phyloP scores from a whole-genome alignment of 495 filamentous ascomycete genomes.

The Daldinia vernicosa region DNA sequence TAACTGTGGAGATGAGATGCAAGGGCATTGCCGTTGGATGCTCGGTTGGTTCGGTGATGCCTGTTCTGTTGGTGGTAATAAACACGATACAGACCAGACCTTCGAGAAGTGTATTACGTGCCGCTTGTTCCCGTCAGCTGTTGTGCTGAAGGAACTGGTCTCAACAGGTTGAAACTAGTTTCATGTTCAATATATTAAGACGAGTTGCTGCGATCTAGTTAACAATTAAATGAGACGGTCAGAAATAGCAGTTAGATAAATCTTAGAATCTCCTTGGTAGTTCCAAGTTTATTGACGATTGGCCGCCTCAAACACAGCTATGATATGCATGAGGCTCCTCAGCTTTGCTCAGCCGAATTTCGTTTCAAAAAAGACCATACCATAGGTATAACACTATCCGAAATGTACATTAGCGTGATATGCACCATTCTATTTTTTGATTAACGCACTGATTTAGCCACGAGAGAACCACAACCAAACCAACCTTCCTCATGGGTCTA shows the following conservation, averaged over 20 bases:
- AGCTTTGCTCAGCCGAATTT: constrained; percentile 10
- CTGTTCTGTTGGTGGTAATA: constrained; percentile 16
- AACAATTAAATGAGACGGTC: not conserved
- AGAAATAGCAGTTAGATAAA: constrained; percentile 5
- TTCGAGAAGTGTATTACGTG: constrained; percentile 22
- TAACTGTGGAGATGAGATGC: constrained; percentile 25
- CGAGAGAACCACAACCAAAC: constrained; percentile 10
- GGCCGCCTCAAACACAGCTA: constrained; percentile 20
- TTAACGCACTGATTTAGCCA: constrained; percentile 15
- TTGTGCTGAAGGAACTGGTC: constrained; percentile 10
- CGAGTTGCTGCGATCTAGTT: not conserved
- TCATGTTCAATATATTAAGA: constrained; percentile 21
- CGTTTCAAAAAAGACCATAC: constrained; percentile 12
- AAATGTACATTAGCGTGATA: constrained; percentile 11
- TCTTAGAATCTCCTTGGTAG: constrained; percentile 28
- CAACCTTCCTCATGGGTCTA: constrained; percentile 21
- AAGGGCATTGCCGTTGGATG: constrained; percentile 12
- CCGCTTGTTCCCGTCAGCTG: constrained; percentile 5
- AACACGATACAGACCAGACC: constrained; percentile 17
- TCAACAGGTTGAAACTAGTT: constrained; percentile 13
- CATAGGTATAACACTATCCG: constrained; percentile 7
- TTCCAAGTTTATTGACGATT: constrained; percentile 37
- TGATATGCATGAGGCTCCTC: not conserved
- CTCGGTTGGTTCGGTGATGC: constrained; percentile 6
- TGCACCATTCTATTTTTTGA: constrained; percentile 27